Percentiles rank a stretch among this genome's conserved stretches.
These are phyloP conservation scores for Rhodotorula sp. DNA, from an alignment of 1,284 basidiomycete genomes.

Conservation along the genomic window DNA sequence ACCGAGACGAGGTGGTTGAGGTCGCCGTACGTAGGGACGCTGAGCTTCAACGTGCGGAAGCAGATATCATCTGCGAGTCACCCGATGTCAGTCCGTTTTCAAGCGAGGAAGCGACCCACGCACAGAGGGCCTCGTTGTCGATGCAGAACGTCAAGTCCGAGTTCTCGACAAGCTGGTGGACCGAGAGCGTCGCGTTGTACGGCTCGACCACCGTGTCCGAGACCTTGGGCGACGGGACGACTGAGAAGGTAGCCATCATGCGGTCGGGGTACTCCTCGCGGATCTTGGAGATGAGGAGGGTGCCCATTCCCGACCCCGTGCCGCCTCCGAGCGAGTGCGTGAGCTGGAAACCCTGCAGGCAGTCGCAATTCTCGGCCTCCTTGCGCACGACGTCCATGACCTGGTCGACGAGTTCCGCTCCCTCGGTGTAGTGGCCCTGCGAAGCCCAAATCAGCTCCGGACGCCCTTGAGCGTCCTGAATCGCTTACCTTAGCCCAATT, in stretches of 20 bases:
- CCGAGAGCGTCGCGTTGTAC: slow-evolving; percentile 63
- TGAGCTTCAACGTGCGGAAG: slow-evolving; percentile 92
- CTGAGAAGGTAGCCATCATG: slow-evolving; percentile 65
- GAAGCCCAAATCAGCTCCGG: no score
- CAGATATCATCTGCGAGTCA: slow-evolving; percentile 76
- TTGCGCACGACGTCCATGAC: slow-evolving; percentile 68
- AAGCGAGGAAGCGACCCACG: background rate
- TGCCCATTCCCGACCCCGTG: slow-evolving; percentile 64
- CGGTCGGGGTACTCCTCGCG: slow-evolving; percentile 61
- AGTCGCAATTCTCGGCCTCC: slow-evolving; percentile 60
- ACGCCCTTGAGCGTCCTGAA: no score
- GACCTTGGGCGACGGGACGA: slow-evolving; percentile 62
- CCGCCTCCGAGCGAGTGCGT: slow-evolving; percentile 63
- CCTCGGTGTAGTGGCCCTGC: slow-evolving; percentile 70
- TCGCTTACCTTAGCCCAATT: slow-evolving; percentile 54
- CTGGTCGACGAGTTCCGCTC: slow-evolving; percentile 89
- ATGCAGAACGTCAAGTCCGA: slow-evolving; percentile 64
- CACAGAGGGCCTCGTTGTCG: slow-evolving; percentile 90
- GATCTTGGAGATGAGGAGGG: slow-evolving; percentile 62
- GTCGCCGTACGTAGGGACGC: slow-evolving; percentile 91
- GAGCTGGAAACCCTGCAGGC: slow-evolving; percentile 62
- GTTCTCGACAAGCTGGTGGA: slow-evolving; percentile 64
- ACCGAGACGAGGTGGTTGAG: slow-evolving; percentile 96
- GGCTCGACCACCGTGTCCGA: slow-evolving; percentile 58
- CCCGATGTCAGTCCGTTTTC: no score